A percentile compares a stretch with the other conserved stretches of the same genome.
Evolutionary conservation across 768 basidiomycete species (phyloP).

Genomic region (Lentinula sp.): DNA sequence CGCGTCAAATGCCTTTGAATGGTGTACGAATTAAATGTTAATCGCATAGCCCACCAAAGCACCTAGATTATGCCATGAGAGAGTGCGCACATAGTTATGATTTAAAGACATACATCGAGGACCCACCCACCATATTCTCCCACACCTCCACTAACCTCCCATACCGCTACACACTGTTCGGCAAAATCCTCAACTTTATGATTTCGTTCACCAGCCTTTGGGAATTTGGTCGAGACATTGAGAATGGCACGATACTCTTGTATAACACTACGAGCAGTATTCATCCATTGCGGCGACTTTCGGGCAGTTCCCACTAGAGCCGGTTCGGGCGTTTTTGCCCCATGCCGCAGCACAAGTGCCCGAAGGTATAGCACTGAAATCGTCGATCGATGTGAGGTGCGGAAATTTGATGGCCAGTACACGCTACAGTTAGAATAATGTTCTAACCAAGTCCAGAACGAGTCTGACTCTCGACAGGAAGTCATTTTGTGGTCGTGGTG

Average conservation of each 20-base stretch:
- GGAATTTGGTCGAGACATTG: conserved; percentile 66
- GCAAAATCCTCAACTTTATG: conserved; percentile 76
- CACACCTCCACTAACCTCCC: conserved; percentile 68
- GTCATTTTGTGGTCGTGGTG: conserved; percentile 23
- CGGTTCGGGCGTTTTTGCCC: conserved; percentile 13
- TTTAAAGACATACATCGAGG: conserved; percentile 56
- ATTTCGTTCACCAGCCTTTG: conserved; percentile 76
- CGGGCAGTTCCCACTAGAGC: conserved; percentile 11
- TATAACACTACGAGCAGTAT: conserved; percentile 58
- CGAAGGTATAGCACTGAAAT: conserved; percentile 69
- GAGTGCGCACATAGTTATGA: background rate
- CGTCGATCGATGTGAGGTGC: conserved; percentile 67
- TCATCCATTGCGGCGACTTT: conserved; percentile 51
- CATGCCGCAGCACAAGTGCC: conserved; percentile 55
- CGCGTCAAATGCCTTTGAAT: conserved; percentile 83
- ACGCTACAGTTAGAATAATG: conserved; percentile 56
- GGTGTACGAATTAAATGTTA: conserved; percentile 90
- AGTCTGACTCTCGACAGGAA: conserved; percentile 15
- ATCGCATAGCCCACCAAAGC: conserved; percentile 89
- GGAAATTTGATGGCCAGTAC: conserved; percentile 78
- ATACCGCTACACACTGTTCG: conserved; percentile 72
- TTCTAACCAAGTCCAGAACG: conserved; percentile 58
- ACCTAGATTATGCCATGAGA: conserved; percentile 35
- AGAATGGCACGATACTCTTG: conserved; percentile 69
- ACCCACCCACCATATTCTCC: conserved; percentile 71